Conservation (phyloP, 352 stramenopile species). For the Phytopythium delawarense region DNA sequence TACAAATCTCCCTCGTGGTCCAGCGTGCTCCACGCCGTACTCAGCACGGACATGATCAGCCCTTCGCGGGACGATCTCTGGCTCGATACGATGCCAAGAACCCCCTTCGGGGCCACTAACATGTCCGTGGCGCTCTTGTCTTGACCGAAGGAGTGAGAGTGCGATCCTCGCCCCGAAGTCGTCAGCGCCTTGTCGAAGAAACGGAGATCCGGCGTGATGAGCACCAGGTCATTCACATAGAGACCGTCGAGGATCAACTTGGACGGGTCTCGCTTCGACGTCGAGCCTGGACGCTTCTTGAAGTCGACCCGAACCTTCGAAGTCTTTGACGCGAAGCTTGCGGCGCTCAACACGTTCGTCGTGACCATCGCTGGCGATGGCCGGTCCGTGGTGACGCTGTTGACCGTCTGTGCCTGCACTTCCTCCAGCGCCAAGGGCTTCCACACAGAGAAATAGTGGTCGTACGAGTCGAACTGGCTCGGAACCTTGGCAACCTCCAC, state of each 20-base stretch:
- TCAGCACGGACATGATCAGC: slow-evolving; percentile 59
- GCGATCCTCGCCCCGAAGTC: slow-evolving; percentile 7
- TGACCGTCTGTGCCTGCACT: slow-evolving; percentile 86
- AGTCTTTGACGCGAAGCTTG: slow-evolving; percentile 56
- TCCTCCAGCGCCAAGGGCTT: slow-evolving; percentile 81
- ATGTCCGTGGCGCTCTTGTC: background rate
- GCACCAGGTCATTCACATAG: slow-evolving; percentile 76
- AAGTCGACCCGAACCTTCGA: slow-evolving; percentile 68
- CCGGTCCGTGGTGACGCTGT: slow-evolving; percentile 65
- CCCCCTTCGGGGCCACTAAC: slow-evolving; percentile 23
- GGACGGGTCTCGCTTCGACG: slow-evolving; percentile 19
- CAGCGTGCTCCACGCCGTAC: slow-evolving; percentile 42
- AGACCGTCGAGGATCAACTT: slow-evolving; percentile 40
- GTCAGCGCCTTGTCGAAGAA: slow-evolving; percentile 47
- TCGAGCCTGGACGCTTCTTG: slow-evolving; percentile 33
- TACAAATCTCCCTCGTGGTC: slow-evolving; percentile 52
- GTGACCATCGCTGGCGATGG: slow-evolving; percentile 44
- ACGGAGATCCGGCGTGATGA: slow-evolving; percentile 48
- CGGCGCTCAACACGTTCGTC: slow-evolving; percentile 33
- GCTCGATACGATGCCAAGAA: slow-evolving; percentile 73
- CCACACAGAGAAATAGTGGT: slow-evolving; percentile 89
- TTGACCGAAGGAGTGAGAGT: background rate
- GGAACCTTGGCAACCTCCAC: slow-evolving; percentile 66
- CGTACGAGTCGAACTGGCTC: slow-evolving; percentile 82
- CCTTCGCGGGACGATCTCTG: slow-evolving; percentile 71